Conservation (phyloP, 2,329 filamentous ascomycete species). For the Raffaelea ambrosiae region DNA sequence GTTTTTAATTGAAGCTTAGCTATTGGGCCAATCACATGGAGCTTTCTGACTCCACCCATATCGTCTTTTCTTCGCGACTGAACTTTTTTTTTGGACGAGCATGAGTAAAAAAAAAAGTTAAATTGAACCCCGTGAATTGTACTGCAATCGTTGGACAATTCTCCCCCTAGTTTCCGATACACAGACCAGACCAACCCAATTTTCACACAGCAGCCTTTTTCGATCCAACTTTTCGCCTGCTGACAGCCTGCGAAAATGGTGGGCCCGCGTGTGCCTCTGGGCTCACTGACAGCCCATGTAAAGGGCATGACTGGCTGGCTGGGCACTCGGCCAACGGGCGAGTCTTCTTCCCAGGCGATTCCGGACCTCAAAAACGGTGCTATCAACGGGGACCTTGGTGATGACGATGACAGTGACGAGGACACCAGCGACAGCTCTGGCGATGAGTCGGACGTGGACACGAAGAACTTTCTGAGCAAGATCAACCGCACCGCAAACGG, state of each 20-base stretch:
- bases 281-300: slow-evolving; percentile 20
- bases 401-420: slow-evolving; percentile 15
- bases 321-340: slow-evolving; percentile 1
- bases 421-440: slow-evolving; percentile 11
- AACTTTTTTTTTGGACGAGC: not conserved
- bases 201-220: too few species aligned
- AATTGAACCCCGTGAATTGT: too few species aligned
- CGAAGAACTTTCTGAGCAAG: too few species aligned
- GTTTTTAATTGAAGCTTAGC: not conserved
- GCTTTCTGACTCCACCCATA: not conserved
- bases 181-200: too few species aligned
- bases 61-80: not conserved
- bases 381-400: not conserved
- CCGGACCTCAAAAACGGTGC: not conserved
- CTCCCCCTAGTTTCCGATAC: too few species aligned
- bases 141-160: too few species aligned
- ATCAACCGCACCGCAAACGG: too few species aligned
- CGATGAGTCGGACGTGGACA: not conserved
- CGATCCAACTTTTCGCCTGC: too few species aligned
- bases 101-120: not conserved
- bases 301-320: slow-evolving; percentile 11
- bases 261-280: slow-evolving; percentile 18
- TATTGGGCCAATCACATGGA: slow-evolving; percentile 7
- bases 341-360: not conserved
- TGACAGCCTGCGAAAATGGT: slow-evolving; percentile 6